These are phyloP conservation scores for Plenodomus lindquistii DNA, from an alignment of 2,329 filamentous ascomycete species.

Conservation along the genomic window DNA sequence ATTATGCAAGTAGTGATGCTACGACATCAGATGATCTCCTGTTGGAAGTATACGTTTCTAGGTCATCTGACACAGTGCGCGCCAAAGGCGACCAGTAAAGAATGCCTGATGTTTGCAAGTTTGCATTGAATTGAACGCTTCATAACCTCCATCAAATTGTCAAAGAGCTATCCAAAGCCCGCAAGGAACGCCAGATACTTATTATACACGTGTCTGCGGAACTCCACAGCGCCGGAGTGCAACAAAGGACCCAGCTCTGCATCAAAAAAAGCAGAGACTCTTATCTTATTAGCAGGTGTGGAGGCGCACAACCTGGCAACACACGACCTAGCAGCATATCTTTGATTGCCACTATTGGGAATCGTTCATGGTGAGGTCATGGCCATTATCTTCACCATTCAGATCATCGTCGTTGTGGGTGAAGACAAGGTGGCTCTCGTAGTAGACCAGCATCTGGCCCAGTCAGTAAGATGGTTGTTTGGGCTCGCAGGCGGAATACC, in stretches of 20 bases:
- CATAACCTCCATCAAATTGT: not conserved
- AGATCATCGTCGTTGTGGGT: constrained; percentile 13
- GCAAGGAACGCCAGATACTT: not conserved
- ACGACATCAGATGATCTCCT: too few species aligned
- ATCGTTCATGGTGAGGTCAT: constrained; percentile 4
- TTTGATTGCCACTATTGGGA: constrained; percentile 4
- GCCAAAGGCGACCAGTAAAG: not conserved
- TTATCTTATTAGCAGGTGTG: not conserved
- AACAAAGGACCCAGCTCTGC: not conserved
- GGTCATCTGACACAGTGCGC: too few species aligned
- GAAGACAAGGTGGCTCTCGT: constrained; percentile 53
- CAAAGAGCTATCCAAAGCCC: not conserved
- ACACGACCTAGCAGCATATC: not conserved
- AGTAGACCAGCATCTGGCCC: constrained; percentile 51
- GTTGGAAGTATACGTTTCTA: too few species aligned
- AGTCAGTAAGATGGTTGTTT: constrained; percentile 4
- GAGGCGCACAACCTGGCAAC: not conserved
- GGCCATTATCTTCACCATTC: constrained; percentile 19
- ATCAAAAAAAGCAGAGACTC: not conserved
- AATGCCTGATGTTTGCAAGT: not conserved
- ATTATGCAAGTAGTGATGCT: too few species aligned
- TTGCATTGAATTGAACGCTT: not conserved
- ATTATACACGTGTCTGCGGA: not conserved
- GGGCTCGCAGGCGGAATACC: not conserved
- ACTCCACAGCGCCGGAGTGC: not conserved